Conservation (phyloP, 495 filamentous ascomycete species). For the Aspergillus steynii region DNA sequence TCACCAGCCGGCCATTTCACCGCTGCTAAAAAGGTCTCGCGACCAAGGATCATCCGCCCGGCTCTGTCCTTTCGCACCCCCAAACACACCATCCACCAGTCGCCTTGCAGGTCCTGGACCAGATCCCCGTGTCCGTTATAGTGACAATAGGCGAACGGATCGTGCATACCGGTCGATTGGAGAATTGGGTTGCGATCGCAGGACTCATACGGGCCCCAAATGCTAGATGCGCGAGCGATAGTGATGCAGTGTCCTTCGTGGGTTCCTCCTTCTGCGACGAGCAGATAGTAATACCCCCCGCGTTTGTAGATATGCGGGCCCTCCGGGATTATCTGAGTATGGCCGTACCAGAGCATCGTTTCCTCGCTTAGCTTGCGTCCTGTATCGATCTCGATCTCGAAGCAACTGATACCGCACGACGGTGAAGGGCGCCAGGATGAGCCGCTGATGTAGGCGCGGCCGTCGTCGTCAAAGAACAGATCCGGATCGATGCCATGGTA, state of each 20-base stretch:
- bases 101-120: constrained; percentile 42
- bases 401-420: neutral
- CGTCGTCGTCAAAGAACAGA: constrained; percentile 26
- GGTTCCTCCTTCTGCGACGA: neutral
- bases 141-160: constrained; percentile 29
- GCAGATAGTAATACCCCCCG: neutral
- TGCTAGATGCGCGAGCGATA: neutral
- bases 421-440: constrained; percentile 11
- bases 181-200: neutral
- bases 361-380: neutral
- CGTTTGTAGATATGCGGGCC: constrained; percentile 1
- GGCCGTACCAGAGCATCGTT: neutral
- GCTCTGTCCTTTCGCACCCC: no score
- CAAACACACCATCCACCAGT: constrained; percentile 50
- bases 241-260: neutral
- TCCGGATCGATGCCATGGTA: constrained; percentile 29
- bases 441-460: constrained; percentile 20
- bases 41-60: no score
- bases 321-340: neutral
- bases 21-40: no score
- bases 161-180: constrained; percentile 38
- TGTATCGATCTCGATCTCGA: constrained; percentile 1
- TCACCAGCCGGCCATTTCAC: no score
- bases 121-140: constrained; percentile 33
- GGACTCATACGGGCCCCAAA: constrained; percentile 2